phyloP scores from a whole-genome alignment of 805 yeast species.

The Saturnispora gosingensis region DNA sequence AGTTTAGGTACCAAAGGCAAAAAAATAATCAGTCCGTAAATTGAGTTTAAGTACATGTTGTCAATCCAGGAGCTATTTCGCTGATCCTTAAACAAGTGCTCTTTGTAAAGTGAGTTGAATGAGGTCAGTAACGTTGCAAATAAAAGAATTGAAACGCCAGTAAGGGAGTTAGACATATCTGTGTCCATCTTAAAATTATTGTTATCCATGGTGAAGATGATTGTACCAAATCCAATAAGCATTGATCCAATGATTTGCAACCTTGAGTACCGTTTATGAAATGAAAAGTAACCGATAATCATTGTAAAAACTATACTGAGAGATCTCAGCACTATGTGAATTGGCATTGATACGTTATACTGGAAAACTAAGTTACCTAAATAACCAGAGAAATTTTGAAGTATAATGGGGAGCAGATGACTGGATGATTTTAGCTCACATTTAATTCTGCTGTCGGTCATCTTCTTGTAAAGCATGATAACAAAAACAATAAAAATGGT shows the following conservation, averaged over 20 bases:
- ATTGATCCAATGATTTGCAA: slow-evolving; percentile 43
- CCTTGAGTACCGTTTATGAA: slow-evolving; percentile 35
- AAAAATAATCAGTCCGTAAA: slow-evolving; percentile 47
- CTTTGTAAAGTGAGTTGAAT: slow-evolving; percentile 34
- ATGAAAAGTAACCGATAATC: slow-evolving; percentile 41
- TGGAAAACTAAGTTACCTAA: slow-evolving; percentile 51
- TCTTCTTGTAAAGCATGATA: slow-evolving; percentile 27
- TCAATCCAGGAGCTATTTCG: slow-evolving; percentile 48
- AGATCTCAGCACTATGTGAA: slow-evolving; percentile 59
- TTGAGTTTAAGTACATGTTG: slow-evolving; percentile 50
- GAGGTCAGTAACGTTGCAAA: slow-evolving; percentile 30
- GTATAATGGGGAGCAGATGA: slow-evolving; percentile 37
- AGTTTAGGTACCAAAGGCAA: slow-evolving; percentile 26
- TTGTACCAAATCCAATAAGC: slow-evolving; percentile 47
- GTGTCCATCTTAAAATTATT: too few species aligned
- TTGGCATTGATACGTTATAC: slow-evolving; percentile 51
- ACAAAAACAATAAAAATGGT: slow-evolving; percentile 43
- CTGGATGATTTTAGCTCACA: slow-evolving; percentile 33
- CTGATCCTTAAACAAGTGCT: slow-evolving; percentile 29
- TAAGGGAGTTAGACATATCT: neutral
- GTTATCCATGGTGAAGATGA: slow-evolving; percentile 29
- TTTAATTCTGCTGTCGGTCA: slow-evolving; percentile 11
- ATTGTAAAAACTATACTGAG: slow-evolving; percentile 55
- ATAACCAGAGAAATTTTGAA: slow-evolving; percentile 43
- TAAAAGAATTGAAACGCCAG: slow-evolving; percentile 9